Evolutionary conservation across 106 monocot genomes (phyloP), one percentile per base, ranked within the genome.

Genomic region (Allium sativum): DNA sequence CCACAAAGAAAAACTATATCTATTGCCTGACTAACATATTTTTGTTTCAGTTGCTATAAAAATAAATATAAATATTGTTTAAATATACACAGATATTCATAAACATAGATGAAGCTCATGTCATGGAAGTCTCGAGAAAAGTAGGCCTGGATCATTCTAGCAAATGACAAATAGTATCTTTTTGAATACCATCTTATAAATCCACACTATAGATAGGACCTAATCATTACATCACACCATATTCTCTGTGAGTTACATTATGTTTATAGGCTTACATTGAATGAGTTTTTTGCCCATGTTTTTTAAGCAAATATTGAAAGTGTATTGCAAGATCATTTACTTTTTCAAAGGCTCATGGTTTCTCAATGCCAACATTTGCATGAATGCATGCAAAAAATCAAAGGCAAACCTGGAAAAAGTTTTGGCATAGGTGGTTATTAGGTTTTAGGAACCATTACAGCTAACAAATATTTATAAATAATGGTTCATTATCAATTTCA

Each of bases 341-440:
- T 98, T 62, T 98, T 98, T 66, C 87, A 87, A 76, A 87, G 61
- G 77, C 86, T 98, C 16, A 88, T 91, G 18, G 96, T 88, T 61
- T 88, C 87, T 44, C 96, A 98, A 51, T 73, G 84, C 50, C 90
- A 92, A 21, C 91, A 91, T 59, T 73, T 91, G 53, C 69, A 91
- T 67, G 96, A 98, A 67, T 98, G 96, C 74, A 87, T 98, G 96
- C 79, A 78, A 75, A 79, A 80, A 65, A 56, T 98, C 65, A 87
- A 91, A 64, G 84, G 91, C 54, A 91, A 78, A 57, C 79, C 78
- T 68, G 88, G 91, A 13, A 87, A 88, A 91, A 59, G 78, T 98
- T 57, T 91, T 98, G 50, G 75, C 91, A 47, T 87, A 98, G 91
- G 96, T 86, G 59, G 44, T 40, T 66, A 45, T 50, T 56, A 17